Conservation (phyloP, 495 filamentous ascomycete species). For the Durotheca rogersii region DNA sequence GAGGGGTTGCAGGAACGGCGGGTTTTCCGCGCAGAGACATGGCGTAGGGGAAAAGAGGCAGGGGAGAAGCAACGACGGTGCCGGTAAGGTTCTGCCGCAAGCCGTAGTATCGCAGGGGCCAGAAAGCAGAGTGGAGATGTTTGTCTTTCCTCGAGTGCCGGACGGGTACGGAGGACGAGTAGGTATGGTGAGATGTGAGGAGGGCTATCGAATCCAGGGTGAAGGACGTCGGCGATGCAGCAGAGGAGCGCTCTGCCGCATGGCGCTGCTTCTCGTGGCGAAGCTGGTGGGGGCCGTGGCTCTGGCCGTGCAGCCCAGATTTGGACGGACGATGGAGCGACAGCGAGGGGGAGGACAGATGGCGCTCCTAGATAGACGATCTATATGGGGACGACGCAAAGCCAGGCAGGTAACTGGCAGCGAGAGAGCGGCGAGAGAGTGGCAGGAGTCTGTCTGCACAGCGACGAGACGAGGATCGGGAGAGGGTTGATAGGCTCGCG, state of each 20-base stretch:
- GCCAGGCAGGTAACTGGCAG: too few relatives aligned
- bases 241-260: constrained; percentile 39
- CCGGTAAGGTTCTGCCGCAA: constrained; percentile 55
- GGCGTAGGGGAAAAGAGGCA: constrained; percentile 47
- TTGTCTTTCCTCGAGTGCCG: constrained; percentile 53
- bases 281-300: constrained; percentile 18
- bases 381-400: background rate
- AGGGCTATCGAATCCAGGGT: constrained; percentile 50
- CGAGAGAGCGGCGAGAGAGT: too few relatives aligned
- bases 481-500: background rate
- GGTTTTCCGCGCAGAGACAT: constrained; percentile 43
- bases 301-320: constrained; percentile 11
- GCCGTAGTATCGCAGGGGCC: constrained; percentile 46
- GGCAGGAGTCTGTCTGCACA: too few relatives aligned
- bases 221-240: constrained; percentile 37
- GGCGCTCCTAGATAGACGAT: constrained; percentile 20
- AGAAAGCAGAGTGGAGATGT: constrained; percentile 45
- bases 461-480: background rate
- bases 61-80: constrained; percentile 47
- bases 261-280: constrained; percentile 30
- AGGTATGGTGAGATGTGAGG: constrained; percentile 23
- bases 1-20: constrained; percentile 62
- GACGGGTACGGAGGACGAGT: constrained; percentile 19
- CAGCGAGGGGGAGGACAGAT: background rate
- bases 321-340: constrained; percentile 2